These are phyloP conservation scores for Lentinula guzmanii DNA, from an alignment of 768 basidiomycete species.

Conservation along the genomic window DNA sequence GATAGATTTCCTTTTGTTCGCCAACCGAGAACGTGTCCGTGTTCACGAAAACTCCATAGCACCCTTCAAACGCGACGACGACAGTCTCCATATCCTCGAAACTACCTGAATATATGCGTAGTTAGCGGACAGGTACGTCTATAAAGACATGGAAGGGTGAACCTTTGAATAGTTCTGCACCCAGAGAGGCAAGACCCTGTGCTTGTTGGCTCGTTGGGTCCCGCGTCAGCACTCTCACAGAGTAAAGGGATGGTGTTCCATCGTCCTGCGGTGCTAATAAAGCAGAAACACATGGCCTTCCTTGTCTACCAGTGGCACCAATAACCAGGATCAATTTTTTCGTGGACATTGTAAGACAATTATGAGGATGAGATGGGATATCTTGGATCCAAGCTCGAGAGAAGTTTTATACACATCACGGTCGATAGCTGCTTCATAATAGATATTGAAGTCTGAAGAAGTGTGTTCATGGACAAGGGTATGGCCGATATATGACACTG, in stretches of 20 bases:
- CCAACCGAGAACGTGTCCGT: slow-evolving; percentile 10
- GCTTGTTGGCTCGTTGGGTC: slow-evolving; percentile 27
- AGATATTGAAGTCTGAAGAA: neutral
- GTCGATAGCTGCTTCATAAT: neutral
- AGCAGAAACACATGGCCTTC: slow-evolving; percentile 30
- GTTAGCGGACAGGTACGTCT: neutral
- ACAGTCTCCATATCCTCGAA: slow-evolving; percentile 26
- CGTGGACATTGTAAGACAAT: neutral
- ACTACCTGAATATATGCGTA: slow-evolving; percentile 18
- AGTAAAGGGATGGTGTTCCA: slow-evolving; percentile 35
- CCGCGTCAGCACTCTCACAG: slow-evolving; percentile 35
- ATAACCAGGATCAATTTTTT: slow-evolving; percentile 37
- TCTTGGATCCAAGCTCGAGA: neutral
- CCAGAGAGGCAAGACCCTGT: slow-evolving; percentile 25
- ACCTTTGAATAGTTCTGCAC: slow-evolving; percentile 18
- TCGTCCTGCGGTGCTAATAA: slow-evolving; percentile 26
- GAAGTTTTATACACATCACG: neutral
- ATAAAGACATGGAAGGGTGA: neutral
- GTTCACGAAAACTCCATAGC: slow-evolving; percentile 18
- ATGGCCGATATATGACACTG: no score
- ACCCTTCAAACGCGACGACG: slow-evolving; percentile 25
- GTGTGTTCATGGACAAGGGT: no score
- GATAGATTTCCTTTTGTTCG: slow-evolving; percentile 1
- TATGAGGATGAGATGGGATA: neutral
- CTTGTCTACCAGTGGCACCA: slow-evolving; percentile 42